These are phyloP conservation scores for Lachancea meyersii DNA, from an alignment of 805 yeast genomes.

Conservation along the genomic window DNA sequence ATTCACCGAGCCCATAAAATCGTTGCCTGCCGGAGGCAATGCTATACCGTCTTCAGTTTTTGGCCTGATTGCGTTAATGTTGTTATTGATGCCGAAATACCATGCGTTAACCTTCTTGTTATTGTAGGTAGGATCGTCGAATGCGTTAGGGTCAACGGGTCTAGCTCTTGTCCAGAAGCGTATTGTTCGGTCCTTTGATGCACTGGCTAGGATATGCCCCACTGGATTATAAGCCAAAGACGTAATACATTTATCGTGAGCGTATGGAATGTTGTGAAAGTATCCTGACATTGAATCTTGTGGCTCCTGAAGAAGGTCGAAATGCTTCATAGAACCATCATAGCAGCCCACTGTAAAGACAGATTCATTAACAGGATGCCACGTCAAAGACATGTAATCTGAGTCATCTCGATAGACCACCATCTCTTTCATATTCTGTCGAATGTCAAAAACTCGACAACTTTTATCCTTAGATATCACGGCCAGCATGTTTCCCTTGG, in stretches of 20 bases:
- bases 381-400: constrained; percentile 77
- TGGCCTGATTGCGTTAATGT: constrained; percentile 32
- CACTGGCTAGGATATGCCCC: constrained; percentile 87
- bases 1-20: constrained; percentile 3
- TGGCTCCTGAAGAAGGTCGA: constrained; percentile 38
- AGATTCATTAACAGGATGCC: constrained; percentile 88
- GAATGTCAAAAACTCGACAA: constrained; percentile 77
- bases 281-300: constrained; percentile 28
- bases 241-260: constrained; percentile 91
- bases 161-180: constrained; percentile 92
- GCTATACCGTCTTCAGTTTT: constrained; percentile 33
- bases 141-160: constrained; percentile 81
- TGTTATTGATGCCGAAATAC: constrained; percentile 41
- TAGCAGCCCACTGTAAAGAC: constrained; percentile 80
- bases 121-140: constrained; percentile 75
- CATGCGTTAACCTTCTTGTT: constrained; percentile 54
- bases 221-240: constrained; percentile 87
- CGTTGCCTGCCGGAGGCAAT: constrained; percentile 21
- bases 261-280: constrained; percentile 69
- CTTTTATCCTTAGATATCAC: constrained; percentile 87
- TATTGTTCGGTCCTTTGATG: constrained; percentile 88
- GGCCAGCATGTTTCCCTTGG: constrained; percentile 67
- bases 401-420: constrained; percentile 72
- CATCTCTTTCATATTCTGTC: constrained; percentile 70
- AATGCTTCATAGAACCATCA: constrained; percentile 82